A percentile compares a stretch with the other conserved stretches of the same genome.
phyloP scores from a whole-genome alignment of 805 yeast genomes.

The Ogataea polymorpha region DNA sequence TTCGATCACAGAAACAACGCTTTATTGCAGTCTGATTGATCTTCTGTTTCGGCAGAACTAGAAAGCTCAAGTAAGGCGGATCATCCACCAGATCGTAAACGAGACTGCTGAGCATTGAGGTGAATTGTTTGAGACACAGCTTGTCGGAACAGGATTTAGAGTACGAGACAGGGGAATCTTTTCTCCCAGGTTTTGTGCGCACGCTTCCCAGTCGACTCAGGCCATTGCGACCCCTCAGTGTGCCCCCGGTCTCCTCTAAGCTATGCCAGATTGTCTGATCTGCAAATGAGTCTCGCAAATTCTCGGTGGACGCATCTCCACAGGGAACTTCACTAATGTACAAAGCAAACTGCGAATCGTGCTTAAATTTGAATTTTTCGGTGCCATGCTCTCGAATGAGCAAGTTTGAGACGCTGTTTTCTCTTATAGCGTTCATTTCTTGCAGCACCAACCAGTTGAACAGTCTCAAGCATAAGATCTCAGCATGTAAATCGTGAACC shows the following conservation, averaged over 20 bases:
- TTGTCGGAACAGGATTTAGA: constrained; percentile 93
- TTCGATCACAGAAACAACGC: constrained; percentile 40
- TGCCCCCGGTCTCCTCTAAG: constrained; percentile 9
- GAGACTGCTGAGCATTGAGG: constrained; percentile 49
- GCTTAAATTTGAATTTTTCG: constrained; percentile 20
- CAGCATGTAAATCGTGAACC: constrained; percentile 91
- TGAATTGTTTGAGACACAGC: constrained; percentile 58
- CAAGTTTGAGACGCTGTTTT: constrained; percentile 12
- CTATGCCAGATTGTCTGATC: constrained; percentile 18
- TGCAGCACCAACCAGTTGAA: constrained; percentile 60
- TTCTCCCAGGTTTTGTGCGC: constrained; percentile 90
- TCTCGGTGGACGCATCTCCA: constrained; percentile 79
- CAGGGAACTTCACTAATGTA: constrained; percentile 81
- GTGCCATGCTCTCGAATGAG: constrained; percentile 13
- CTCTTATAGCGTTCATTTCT: constrained; percentile 36
- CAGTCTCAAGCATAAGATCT: constrained; percentile 66
- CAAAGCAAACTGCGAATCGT: constrained; percentile 46
- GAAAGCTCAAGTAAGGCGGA: constrained; percentile 40
- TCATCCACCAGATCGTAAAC: constrained; percentile 36
- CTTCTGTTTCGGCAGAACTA: constrained; percentile 45
- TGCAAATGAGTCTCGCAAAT: constrained; percentile 25
- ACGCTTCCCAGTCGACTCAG: constrained; percentile 59
- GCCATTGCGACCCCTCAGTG: constrained; percentile 61
- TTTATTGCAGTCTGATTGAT: constrained; percentile 29
- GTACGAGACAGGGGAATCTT: constrained; percentile 65